A percentile compares a stretch with the other conserved stretches of the same genome.
phyloP scores from a whole-genome alignment of 2,329 filamentous ascomycete genomes.

The Colletotrichum echinochloae region DNA sequence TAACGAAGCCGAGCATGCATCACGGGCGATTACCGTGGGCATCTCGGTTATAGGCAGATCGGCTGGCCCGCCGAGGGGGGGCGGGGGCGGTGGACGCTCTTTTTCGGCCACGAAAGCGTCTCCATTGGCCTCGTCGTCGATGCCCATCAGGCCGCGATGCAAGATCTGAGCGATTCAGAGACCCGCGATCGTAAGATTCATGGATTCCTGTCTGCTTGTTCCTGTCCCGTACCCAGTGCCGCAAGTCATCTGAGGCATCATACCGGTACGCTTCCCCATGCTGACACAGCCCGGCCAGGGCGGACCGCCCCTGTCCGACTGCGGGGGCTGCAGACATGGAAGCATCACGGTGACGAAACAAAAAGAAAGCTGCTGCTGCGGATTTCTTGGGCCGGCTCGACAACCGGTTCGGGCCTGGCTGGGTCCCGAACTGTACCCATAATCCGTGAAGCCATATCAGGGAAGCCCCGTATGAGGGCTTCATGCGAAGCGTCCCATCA shows the following conservation, averaged over 20 bases:
- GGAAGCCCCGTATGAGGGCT: not conserved
- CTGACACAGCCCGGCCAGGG: too few relatives aligned
- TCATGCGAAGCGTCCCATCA: not conserved
- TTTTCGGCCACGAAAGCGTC: not conserved
- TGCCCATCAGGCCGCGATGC: not conserved
- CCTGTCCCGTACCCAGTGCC: too few relatives aligned
- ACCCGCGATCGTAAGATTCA: not conserved
- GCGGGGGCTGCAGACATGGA: not conserved
- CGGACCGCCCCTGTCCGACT: not conserved
- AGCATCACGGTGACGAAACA: conserved; percentile 26
- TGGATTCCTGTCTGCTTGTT: not conserved
- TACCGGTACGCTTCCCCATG: not conserved
- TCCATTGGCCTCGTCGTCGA: not conserved
- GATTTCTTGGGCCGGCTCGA: not conserved
- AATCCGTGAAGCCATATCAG: not conserved
- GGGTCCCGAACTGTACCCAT: not conserved
- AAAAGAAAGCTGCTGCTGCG: not conserved
- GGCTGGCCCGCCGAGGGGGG: conserved; percentile 1
- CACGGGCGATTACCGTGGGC: not conserved
- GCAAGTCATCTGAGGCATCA: not conserved
- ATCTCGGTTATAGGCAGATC: conserved; percentile 15
- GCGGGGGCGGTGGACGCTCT: too few relatives aligned
- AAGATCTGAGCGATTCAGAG: conserved; percentile 4
- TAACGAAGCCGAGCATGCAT: conserved; percentile 11
- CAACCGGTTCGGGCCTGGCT: not conserved